phyloP scores from a whole-genome alignment of 257 asterid genomes.

The Solanum microdontum region DNA sequence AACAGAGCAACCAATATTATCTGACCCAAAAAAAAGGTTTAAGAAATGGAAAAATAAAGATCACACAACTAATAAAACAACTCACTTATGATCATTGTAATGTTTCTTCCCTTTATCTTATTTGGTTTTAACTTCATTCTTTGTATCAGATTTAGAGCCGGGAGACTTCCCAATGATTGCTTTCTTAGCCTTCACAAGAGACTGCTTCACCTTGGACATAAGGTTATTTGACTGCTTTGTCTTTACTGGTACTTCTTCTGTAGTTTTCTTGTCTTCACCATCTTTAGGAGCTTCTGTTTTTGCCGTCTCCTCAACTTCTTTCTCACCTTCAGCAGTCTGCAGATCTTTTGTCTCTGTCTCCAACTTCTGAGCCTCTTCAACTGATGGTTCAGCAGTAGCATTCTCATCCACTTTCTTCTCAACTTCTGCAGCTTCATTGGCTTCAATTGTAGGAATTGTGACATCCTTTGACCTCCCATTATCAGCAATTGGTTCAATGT shows the following conservation, averaged over 20 bases:
- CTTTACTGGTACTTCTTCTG: slow-evolving; percentile 43
- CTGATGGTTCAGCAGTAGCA: not conserved
- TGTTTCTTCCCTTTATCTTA: slow-evolving; percentile 1
- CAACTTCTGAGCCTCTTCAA: slow-evolving; percentile 13
- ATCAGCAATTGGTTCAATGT: slow-evolving; percentile 15
- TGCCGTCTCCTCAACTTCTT: slow-evolving; percentile 12
- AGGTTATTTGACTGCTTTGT: slow-evolving; percentile 47
- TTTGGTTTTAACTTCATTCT: slow-evolving; percentile 30
- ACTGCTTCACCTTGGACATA: slow-evolving; percentile 71
- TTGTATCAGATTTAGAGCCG: slow-evolving; percentile 41
- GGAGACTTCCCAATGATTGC: slow-evolving; percentile 76
- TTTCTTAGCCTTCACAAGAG: slow-evolving; percentile 85
- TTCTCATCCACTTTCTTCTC: slow-evolving; percentile 16
- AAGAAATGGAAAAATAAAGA: slow-evolving; percentile 9
- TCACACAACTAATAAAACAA: slow-evolving; percentile 31
- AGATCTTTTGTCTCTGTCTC: slow-evolving; percentile 14
- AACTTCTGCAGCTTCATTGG: slow-evolving; percentile 13
- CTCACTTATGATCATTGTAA: slow-evolving; percentile 3
- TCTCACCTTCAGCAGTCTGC: slow-evolving; percentile 19
- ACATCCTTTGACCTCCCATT: slow-evolving; percentile 8
- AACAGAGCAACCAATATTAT: not conserved
- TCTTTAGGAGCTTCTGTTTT: slow-evolving; percentile 17
- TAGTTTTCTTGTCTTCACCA: slow-evolving; percentile 17
- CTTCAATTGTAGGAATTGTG: slow-evolving; percentile 7
- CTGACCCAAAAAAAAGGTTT: slow-evolving; percentile 10